Base-by-base conservation (phyloP, 371 early-diverging fungal species). In the Mucor plumbeus region DNA sequence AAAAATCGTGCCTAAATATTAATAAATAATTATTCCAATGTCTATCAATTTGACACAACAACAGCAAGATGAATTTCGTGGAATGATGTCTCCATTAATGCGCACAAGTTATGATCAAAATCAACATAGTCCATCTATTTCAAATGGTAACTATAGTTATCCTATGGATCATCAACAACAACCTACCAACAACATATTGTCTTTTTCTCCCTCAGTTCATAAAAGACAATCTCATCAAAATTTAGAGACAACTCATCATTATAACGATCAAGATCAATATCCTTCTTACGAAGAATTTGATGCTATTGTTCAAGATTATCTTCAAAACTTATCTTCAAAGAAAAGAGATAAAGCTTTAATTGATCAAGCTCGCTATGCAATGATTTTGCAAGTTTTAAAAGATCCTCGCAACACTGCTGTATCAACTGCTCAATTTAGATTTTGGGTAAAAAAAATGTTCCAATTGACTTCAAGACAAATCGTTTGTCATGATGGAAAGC, bases 381-480 rank as follows among this genome's bases (percentile, higher is more conserved):
- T 86, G 68, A 85, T 88, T 40, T 71, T 83, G 15, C 79, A 83
- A 72, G 86, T 86, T 0, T 69, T 88, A 0, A 80, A 84, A 35
- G 85, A 86, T 57, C 88, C 86, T 19, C 76, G 83, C 34, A 88
- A 88, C 57, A 88, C 88, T 0, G 80, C 85, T 11, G 73, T 85
- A 5, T 86, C 86, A 2, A 88, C 88, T 5, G 88, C 88, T 5
- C 88, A 88, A 64, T 88, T 88, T 65, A 76, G 86, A 17, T 88
- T 88, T 63, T 88, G 88, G 86, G 88, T 85, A n/a, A 88, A 88
- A 60, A 88, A 86, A 61, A 88, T 88, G 88, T 88, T 88, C 63
- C 82, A 81, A 43, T 76, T 88, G 5, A 68, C 70, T 10, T 63
- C 80, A 26, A 76, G 78, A 33, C 72, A 82, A 7, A 64, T 78